Evolutionary conservation across 768 basidiomycete species (phyloP).

Genomic region (Trametes meyenii): DNA sequence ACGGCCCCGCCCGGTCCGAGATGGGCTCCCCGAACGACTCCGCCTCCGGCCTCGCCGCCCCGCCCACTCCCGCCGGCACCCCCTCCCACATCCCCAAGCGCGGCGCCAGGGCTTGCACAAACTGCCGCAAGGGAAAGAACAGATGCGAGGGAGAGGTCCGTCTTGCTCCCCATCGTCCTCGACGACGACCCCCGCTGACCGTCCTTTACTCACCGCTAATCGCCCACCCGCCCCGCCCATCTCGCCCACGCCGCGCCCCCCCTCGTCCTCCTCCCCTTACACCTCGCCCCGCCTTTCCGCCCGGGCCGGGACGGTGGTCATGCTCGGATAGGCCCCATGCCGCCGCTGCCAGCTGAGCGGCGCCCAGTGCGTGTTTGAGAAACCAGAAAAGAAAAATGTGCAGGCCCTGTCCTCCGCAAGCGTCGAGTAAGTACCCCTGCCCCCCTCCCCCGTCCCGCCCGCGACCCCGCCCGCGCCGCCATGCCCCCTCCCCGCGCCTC

Average conservation of each 20-base stretch:
- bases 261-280: constrained; percentile 39
- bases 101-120: constrained; percentile 86
- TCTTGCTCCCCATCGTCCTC: background rate
- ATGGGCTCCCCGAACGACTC: constrained; percentile 26
- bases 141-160: constrained; percentile 87
- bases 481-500: background rate
- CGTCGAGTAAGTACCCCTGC: constrained; percentile 62
- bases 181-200: background rate
- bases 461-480: constrained; percentile 26
- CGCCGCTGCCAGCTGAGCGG: constrained; percentile 85
- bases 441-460: background rate
- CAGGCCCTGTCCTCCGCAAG: constrained; percentile 63
- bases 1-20: constrained; percentile 22
- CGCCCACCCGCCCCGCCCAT: constrained; percentile 5
- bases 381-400: constrained; percentile 84
- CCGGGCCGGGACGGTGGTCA: constrained; percentile 62
- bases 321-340: constrained; percentile 70
- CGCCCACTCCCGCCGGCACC: constrained; percentile 29
- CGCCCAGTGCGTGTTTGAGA: constrained; percentile 83
- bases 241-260: constrained; percentile 37
- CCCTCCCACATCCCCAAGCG: constrained; percentile 87
- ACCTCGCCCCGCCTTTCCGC: constrained; percentile 64
- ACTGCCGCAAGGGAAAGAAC: constrained; percentile 91
- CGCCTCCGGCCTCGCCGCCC: constrained; percentile 16
- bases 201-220: background rate